phyloP scores from a whole-genome alignment of 1,139 yeast genomes.

The Lodderomyces elongisporus region DNA sequence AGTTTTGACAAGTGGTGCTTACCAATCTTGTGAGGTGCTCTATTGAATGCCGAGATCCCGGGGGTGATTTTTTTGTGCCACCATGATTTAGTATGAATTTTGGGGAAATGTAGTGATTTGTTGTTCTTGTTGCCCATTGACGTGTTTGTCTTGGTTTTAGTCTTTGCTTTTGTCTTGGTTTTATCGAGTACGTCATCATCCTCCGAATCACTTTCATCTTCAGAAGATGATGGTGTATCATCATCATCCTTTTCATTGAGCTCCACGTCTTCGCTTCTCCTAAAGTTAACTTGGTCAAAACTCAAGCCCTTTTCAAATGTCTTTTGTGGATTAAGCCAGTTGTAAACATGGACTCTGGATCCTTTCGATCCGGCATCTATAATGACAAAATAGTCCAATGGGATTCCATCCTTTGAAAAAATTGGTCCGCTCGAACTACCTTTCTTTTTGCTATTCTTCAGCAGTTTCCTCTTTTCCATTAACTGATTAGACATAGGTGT shows the following conservation, averaged over 20 bases:
- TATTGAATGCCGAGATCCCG: conserved; percentile 57
- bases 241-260: conserved; percentile 11
- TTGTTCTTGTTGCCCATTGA: neutral
- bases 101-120: conserved; percentile 28
- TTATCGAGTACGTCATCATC: conserved; percentile 1
- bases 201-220: conserved; percentile 13
- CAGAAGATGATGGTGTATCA: conserved; percentile 14
- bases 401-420: conserved; percentile 33
- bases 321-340: conserved; percentile 51
- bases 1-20: conserved; percentile 53
- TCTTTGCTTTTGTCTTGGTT: conserved; percentile 10
- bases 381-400: conserved; percentile 64
- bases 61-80: conserved; percentile 66
- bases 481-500: too few relatives aligned
- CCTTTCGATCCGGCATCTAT: conserved; percentile 86
- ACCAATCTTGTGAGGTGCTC: conserved; percentile 52
- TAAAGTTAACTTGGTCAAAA: conserved; percentile 13
- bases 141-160: conserved; percentile 9
- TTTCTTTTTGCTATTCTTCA: neutral
- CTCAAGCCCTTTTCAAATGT: conserved; percentile 30
- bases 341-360: conserved; percentile 68
- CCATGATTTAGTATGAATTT: conserved; percentile 37
- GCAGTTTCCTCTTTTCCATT: neutral
- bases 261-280: neutral
- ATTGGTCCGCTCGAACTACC: neutral